Conservation (phyloP, 2,329 filamentous ascomycete species). For the Paecilomyces formosus region DNA sequence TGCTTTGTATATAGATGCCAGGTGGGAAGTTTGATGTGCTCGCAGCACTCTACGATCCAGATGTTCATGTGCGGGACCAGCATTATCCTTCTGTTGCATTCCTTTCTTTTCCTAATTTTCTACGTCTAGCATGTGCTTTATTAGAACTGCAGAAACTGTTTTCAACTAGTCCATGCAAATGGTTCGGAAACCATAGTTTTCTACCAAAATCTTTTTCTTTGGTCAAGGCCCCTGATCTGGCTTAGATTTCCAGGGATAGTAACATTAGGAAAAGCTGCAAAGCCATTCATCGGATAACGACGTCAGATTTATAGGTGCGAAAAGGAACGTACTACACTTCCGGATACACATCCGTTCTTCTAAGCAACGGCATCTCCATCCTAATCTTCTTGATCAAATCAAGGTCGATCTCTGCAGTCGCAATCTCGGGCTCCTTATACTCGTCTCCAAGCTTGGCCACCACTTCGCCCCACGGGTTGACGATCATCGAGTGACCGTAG, state of each 20-base stretch:
- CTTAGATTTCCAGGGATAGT: not conserved
- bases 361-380: conserved; percentile 50
- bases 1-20: conserved; percentile 36
- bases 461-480: conserved; percentile 80
- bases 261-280: not conserved
- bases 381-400: conserved; percentile 45
- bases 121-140: conserved; percentile 7
- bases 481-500: conserved; percentile 78
- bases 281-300: not conserved
- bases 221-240: not conserved
- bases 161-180: conserved; percentile 5
- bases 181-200: not conserved
- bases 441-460: conserved; percentile 54
- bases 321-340: conserved; percentile 25
- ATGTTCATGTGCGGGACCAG: conserved; percentile 21
- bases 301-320: not conserved
- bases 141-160: conserved; percentile 12
- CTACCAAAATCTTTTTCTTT: not conserved
- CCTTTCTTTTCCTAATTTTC: conserved; percentile 9
- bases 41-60: conserved; percentile 19
- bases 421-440: conserved; percentile 38
- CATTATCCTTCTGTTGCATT: conserved; percentile 24
- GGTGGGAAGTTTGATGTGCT: conserved; percentile 23
- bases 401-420: conserved; percentile 48
- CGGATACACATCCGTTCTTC: conserved; percentile 46